Percentiles rank a stretch among this genome's conserved stretches.
These are phyloP conservation scores for Polyporus tsugae DNA, from an alignment of 1,284 basidiomycete genomes.

Conservation along the genomic window DNA sequence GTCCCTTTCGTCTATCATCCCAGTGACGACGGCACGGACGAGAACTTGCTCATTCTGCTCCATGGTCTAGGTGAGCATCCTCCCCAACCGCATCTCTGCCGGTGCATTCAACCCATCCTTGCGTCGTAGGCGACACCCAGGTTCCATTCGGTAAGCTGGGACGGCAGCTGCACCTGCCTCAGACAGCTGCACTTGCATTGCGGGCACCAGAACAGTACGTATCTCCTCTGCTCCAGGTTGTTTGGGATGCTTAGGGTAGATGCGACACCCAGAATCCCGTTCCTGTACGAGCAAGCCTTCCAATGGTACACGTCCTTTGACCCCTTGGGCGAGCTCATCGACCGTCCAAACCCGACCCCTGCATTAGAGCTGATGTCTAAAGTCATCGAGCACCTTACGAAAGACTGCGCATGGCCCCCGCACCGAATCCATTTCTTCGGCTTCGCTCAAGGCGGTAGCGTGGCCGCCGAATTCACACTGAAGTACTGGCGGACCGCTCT, in stretches of 20 bases:
- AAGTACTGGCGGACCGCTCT: slow-evolving; percentile 55
- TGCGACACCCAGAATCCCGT: slow-evolving; percentile 68
- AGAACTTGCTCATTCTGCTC: slow-evolving; percentile 86
- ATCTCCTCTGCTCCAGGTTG: too few relatives aligned
- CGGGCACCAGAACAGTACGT: slow-evolving; percentile 79
- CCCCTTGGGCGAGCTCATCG: slow-evolving; percentile 75
- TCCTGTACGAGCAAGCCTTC: slow-evolving; percentile 80
- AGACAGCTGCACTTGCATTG: slow-evolving; percentile 84
- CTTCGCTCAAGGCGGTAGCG: slow-evolving; percentile 88
- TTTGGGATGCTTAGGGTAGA: not conserved
- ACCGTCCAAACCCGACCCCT: slow-evolving; percentile 75
- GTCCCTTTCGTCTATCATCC: slow-evolving; percentile 70
- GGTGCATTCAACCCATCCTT: too few relatives aligned
- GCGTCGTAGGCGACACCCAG: slow-evolving; percentile 86
- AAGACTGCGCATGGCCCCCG: slow-evolving; percentile 71
- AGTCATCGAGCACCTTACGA: slow-evolving; percentile 65
- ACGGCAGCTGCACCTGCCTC: slow-evolving; percentile 79
- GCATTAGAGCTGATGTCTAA: slow-evolving; percentile 64
- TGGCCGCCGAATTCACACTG: slow-evolving; percentile 75
- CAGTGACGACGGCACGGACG: slow-evolving; percentile 84
- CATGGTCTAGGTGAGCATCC: slow-evolving; percentile 81
- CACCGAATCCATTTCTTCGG: slow-evolving; percentile 86
- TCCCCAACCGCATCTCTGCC: too few relatives aligned
- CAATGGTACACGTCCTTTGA: slow-evolving; percentile 93
- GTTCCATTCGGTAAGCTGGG: slow-evolving; percentile 80